These are phyloP conservation scores for Saccharomyces hybrid DNA, from an alignment of 1,139 yeast species.

Conservation along the genomic window DNA sequence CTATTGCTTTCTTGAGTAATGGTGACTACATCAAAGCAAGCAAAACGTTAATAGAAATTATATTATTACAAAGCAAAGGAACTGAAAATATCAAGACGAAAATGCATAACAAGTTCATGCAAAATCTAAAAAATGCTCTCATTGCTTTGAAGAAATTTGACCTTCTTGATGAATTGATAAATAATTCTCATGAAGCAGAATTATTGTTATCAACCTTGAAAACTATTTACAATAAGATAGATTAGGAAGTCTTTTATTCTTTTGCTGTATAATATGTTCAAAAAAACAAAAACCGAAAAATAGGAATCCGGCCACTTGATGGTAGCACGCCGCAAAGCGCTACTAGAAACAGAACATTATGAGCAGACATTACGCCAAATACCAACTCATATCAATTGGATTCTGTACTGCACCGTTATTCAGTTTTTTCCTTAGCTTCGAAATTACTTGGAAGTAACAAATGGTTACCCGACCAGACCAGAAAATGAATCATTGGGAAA, in stretches of 20 bases:
- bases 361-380: neutral
- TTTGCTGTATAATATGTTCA: neutral
- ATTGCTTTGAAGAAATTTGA: neutral
- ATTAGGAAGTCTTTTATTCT: neutral
- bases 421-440: neutral
- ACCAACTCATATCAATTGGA: neutral
- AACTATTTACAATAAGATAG: neutral
- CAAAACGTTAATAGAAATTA: neutral
- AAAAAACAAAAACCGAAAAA: neutral
- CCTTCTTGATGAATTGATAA: neutral
- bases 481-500: neutral
- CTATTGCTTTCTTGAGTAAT: conserved; percentile 90
- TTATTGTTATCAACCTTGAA: neutral
- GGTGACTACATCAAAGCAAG: conserved; percentile 89
- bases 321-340: neutral
- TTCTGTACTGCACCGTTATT: neutral
- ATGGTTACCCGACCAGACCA: neutral
- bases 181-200: neutral
- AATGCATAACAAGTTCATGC: neutral
- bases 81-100: neutral
- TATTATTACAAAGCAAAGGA: neutral
- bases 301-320: neutral
- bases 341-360: neutral
- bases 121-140: neutral
- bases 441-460: neutral